Evolutionary conservation across 2,329 filamentous ascomycete species (phyloP), one percentile per base, ranked within the genome.

Genomic region (Aspergillus sergii): DNA sequence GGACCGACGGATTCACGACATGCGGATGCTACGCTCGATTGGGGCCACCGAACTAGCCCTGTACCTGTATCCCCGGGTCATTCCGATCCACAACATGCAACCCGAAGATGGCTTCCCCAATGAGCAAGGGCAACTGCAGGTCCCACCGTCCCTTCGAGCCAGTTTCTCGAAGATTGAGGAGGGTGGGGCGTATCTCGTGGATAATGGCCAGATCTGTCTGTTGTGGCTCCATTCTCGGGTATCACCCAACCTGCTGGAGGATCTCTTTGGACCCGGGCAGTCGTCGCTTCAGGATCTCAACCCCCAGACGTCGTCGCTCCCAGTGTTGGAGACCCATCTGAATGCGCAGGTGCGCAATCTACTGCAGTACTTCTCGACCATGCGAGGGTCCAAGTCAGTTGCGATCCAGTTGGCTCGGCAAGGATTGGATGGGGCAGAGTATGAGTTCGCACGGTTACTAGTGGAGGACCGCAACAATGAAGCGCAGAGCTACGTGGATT

Each of bases 401-500:
- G 92, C 92, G 1, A 86, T 99, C 55, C 95, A 98, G 79, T 84
- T 99, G 55, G 95, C 95, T 9, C 83, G 95, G 63, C 95, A 98
- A 79, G 94, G 94, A 0, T 84, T 98, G 4, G 95, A 99, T 73
- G 95, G 95, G 0, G 92, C 94, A 3, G 95, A 99, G 78, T 98
- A 93, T 73, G 95, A 99, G 78, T 99, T 98, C 82, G 95, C 95
- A 9, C 85, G 94, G 59, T 83, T 96, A 79, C 79, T 99, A 69
- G 89, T 97, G 36, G 95, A 99, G 80, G 95, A 99, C 75, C 87
- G 95, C 68, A 98, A 98, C 78, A 97, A 97, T 70, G 95, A 99
- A 81, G 95, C 95, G 41, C 94, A 96, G 80, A 96, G 92, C 75
- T 99, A 98, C 79, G 95, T 98, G 39, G 95, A 99, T 80, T 99